phyloP scores from a whole-genome alignment of 345 rosid species.

The Eucalyptus paniculata region DNA sequence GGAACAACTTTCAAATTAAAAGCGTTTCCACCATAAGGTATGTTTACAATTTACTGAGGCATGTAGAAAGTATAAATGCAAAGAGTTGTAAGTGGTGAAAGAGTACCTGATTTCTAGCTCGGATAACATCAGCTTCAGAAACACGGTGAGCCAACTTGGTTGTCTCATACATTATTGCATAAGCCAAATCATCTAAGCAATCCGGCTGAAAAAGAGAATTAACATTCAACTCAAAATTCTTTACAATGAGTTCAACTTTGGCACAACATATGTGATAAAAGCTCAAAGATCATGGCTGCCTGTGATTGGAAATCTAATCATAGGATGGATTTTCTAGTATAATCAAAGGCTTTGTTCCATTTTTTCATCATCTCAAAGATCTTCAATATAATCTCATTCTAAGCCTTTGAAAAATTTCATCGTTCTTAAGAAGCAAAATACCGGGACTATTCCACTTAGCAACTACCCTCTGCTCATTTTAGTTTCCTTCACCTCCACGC shows the following conservation, averaged over 20 bases:
- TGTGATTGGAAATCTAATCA: neutral
- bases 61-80: neutral
- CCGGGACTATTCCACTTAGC: neutral
- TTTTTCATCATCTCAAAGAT: neutral
- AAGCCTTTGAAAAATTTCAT: neutral
- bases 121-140: constrained; percentile 90
- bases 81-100: neutral
- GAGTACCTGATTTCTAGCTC: constrained; percentile 93
- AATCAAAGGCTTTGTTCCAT: neutral
- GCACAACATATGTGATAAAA: neutral
- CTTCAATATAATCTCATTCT: neutral
- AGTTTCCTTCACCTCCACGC: neutral
- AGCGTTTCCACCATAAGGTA: neutral
- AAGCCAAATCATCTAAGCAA: constrained; percentile 84
- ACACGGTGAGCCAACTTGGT: constrained; percentile 80
- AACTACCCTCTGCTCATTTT: neutral
- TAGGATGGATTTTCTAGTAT: neutral
- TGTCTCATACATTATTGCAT: constrained; percentile 88
- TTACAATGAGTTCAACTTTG: neutral
- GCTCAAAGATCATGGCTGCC: neutral
- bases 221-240: neutral
- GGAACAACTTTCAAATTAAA: neutral
- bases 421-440: neutral
- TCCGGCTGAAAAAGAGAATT: constrained; percentile 39
- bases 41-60: neutral